These are phyloP conservation scores for Thuidium tamariscinum DNA, from an alignment of 225 moss, liverwort and hornwort genomes.

Conservation along the genomic window DNA sequence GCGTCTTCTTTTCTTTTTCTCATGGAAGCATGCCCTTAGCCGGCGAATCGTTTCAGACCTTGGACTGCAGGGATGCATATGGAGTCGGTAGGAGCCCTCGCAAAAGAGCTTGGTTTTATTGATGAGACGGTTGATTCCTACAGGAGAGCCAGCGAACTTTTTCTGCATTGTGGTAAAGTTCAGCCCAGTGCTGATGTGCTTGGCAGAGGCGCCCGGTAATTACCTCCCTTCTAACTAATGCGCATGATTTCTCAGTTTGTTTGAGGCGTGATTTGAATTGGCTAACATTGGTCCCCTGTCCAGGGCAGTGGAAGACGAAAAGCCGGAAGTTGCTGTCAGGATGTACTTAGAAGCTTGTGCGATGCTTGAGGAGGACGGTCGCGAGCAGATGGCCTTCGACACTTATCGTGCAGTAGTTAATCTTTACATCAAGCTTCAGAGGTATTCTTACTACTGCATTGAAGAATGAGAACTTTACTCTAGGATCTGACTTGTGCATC, in stretches of 20 bases:
- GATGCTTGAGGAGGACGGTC: conserved; percentile 86
- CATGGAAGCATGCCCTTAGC: conserved; percentile 27
- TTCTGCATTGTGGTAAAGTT: conserved; percentile 68
- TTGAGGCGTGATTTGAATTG: background rate
- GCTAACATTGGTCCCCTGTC: background rate
- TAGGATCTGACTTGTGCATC: background rate
- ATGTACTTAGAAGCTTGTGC: conserved; percentile 95
- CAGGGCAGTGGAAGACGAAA: conserved; percentile 80
- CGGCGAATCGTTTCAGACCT: conserved; percentile 31
- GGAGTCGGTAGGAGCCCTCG: conserved; percentile 76
- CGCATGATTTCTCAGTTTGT: background rate
- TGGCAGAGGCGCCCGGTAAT: conserved; percentile 76
- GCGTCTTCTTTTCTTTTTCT: background rate
- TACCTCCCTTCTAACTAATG: background rate
- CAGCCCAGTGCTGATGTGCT: conserved; percentile 96
- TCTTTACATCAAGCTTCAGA: conserved; percentile 72
- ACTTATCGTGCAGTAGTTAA: conserved; percentile 70
- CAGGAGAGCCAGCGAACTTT: conserved; percentile 67
- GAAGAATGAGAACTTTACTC: background rate
- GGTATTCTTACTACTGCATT: conserved; percentile 21
- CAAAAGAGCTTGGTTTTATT: conserved; percentile 69
- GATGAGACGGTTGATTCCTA: conserved; percentile 60
- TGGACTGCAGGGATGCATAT: conserved; percentile 95
- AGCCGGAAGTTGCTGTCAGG: conserved; percentile 62
- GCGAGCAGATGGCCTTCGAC: conserved; percentile 96